Percentiles rank a stretch among this genome's conserved stretches.
phyloP scores from a whole-genome alignment of 2,329 filamentous ascomycete species.

The Colletotrichum chrysophilum region DNA sequence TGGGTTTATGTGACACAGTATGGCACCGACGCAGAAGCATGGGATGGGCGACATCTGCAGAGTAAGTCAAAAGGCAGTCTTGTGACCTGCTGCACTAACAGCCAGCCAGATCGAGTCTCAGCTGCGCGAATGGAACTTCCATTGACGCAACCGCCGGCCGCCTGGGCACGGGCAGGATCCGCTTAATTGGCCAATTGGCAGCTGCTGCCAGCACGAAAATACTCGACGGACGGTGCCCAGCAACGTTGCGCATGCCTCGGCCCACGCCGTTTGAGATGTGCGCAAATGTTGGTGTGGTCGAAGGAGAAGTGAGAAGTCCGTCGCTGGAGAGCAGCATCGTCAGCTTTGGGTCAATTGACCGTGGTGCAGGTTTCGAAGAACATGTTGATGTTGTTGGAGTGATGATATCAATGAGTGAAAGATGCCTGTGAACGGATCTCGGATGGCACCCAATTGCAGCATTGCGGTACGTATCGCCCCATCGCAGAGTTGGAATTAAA shows the following conservation, averaged over 20 bases:
- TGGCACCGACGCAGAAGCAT: not conserved
- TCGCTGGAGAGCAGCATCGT: not conserved
- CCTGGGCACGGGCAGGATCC: conserved; percentile 13
- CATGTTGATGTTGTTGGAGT: not conserved
- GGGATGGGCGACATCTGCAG: not conserved
- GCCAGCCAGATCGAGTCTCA: conserved; percentile 3
- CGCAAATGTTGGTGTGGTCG: not conserved
- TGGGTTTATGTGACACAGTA: not conserved
- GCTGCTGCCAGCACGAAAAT: not conserved
- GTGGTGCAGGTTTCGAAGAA: not conserved
- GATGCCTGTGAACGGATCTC: not conserved
- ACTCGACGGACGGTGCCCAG: not conserved
- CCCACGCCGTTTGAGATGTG: too few species aligned
- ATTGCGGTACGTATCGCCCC: not conserved
- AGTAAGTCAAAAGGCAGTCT: conserved; percentile 16
- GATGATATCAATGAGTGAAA: not conserved
- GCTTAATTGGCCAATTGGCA: conserved; percentile 23
- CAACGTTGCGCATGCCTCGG: not conserved
- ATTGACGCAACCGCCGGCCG: conserved; percentile 7
- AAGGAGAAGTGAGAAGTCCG: not conserved
- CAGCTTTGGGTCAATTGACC: not conserved
- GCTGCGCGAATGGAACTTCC: conserved; percentile 6
- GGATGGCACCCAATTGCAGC: not conserved
- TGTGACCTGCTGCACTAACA: conserved; percentile 21
- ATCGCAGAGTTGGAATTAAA: conserved; percentile 3